Percentiles rank a stretch among this genome's conserved stretches.
These are phyloP conservation scores for Candida patagonica DNA, from an alignment of 805 yeast species.

Conservation along the genomic window DNA sequence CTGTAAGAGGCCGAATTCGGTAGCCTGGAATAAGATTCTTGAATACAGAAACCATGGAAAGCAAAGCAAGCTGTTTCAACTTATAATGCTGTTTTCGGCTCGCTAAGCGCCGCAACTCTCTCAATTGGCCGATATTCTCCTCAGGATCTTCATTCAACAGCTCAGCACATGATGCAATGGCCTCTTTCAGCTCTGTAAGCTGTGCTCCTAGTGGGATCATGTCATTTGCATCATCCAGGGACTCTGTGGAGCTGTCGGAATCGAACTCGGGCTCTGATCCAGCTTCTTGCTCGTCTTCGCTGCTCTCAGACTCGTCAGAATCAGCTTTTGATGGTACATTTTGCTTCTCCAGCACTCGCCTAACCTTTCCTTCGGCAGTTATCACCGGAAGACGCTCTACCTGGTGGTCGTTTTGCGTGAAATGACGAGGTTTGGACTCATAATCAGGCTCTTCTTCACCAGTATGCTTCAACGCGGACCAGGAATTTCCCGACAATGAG, in stretches of 20 bases:
- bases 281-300: constrained; percentile 21
- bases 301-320: constrained; percentile 24
- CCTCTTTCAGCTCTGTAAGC: constrained; percentile 61
- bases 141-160: constrained; percentile 81
- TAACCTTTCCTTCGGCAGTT: constrained; percentile 59
- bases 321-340: constrained; percentile 22
- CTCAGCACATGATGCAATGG: constrained; percentile 73
- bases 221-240: constrained; percentile 13
- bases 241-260: constrained; percentile 13
- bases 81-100: constrained; percentile 41
- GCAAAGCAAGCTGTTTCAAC: constrained; percentile 53
- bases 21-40: constrained; percentile 83
- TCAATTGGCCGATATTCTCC: constrained; percentile 56
- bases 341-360: constrained; percentile 43
- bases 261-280: constrained; percentile 21
- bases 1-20: constrained; percentile 73
- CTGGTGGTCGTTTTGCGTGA: constrained; percentile 33
- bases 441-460: constrained; percentile 44
- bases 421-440: constrained; percentile 59
- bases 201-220: constrained; percentile 38
- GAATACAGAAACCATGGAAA: constrained; percentile 77
- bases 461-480: constrained; percentile 12
- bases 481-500: constrained; percentile 11
- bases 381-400: constrained; percentile 77
- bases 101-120: constrained; percentile 35